A percentile compares a stretch with the other conserved stretches of the same genome.
Conservation (phyloP, 2,329 filamentous ascomycete genomes). For the Exophiala phaeomuriformis region DNA sequence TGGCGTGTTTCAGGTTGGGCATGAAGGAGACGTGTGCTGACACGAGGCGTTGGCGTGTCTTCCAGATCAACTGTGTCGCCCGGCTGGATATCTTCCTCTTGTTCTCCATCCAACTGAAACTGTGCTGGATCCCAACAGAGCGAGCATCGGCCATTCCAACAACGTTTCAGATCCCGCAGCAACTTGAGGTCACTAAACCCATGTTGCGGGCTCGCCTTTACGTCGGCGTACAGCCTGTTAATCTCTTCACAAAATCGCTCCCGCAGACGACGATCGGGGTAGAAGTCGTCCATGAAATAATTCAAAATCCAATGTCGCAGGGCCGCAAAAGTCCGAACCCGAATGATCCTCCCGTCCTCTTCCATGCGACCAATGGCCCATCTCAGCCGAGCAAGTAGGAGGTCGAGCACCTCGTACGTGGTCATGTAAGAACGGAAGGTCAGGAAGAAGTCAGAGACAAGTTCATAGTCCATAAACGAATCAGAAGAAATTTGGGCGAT, state of each 20-base stretch:
- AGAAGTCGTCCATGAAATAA: slow-evolving; percentile 93
- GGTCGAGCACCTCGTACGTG: slow-evolving; percentile 65
- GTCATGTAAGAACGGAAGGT: slow-evolving; percentile 86
- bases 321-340: slow-evolving; percentile 90
- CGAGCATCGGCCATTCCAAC: slow-evolving; percentile 86
- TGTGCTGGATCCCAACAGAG: slow-evolving; percentile 78
- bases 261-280: slow-evolving; percentile 66
- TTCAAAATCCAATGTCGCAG: slow-evolving; percentile 96
- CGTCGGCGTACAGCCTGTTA: slow-evolving; percentile 54
- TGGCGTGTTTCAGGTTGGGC: slow-evolving; percentile 5
- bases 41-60: slow-evolving; percentile 19
- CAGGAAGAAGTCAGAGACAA: slow-evolving; percentile 95
- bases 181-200: slow-evolving; percentile 70
- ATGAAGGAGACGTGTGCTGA: background rate
- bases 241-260: slow-evolving; percentile 71
- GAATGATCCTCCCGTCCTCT: slow-evolving; percentile 85
- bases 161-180: slow-evolving; percentile 88
- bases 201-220: slow-evolving; percentile 46
- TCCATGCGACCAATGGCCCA: slow-evolving; percentile 79
- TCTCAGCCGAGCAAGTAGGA: slow-evolving; percentile 73
- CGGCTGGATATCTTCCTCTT: slow-evolving; percentile 63
- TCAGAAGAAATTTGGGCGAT: slow-evolving; percentile 96
- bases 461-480: slow-evolving; percentile 90
- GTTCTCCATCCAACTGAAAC: slow-evolving; percentile 53
- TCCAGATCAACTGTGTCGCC: slow-evolving; percentile 60